A percentile compares a stretch with the other conserved stretches of the same genome.
Conservation (phyloP, 2,329 filamentous ascomycete species). For the Cordyceps fumosorosea region DNA sequence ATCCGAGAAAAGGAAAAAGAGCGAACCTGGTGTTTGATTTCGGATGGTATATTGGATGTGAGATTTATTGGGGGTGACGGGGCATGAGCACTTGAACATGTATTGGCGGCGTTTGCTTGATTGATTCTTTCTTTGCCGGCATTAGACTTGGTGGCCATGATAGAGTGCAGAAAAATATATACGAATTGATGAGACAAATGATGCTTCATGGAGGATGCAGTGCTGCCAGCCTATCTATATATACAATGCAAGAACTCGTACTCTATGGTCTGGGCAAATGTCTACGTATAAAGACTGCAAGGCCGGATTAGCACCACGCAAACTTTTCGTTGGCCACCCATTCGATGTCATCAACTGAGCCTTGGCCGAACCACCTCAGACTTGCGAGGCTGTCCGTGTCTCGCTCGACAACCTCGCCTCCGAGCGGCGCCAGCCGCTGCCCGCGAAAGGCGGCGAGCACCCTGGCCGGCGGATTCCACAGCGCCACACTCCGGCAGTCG, state of each 20-base stretch:
- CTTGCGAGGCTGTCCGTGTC: slow-evolving; percentile 64
- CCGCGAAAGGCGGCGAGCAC: slow-evolving; percentile 40
- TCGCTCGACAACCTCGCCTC: slow-evolving; percentile 45
- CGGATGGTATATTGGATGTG: not conserved
- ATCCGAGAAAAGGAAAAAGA: not conserved
- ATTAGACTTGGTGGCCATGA: slow-evolving; percentile 11
- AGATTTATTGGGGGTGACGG: not conserved
- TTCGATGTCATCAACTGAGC: slow-evolving; percentile 46
- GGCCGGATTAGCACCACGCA: slow-evolving; percentile 57
- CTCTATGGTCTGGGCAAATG: not conserved
- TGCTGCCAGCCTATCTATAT: not conserved
- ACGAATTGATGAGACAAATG: slow-evolving; percentile 11
- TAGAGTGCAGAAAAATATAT: slow-evolving; percentile 12
- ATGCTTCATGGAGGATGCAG: not conserved
- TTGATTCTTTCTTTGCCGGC: slow-evolving; percentile 6
- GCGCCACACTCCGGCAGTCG: slow-evolving; percentile 62
- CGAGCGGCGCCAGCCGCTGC: slow-evolving; percentile 34
- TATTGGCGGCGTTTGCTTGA: slow-evolving; percentile 12
- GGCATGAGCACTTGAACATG: slow-evolving; percentile 6
- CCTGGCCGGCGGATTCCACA: slow-evolving; percentile 72
- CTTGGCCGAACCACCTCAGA: slow-evolving; percentile 62
- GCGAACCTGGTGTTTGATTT: not conserved
- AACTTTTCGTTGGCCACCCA: slow-evolving; percentile 76
- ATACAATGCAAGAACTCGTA: not conserved
- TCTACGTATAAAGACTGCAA: not conserved